A percentile compares a stretch with the other conserved stretches of the same genome.
phyloP scores from a whole-genome alignment of 2,329 filamentous ascomycete species.

The Madurella fahalii region DNA sequence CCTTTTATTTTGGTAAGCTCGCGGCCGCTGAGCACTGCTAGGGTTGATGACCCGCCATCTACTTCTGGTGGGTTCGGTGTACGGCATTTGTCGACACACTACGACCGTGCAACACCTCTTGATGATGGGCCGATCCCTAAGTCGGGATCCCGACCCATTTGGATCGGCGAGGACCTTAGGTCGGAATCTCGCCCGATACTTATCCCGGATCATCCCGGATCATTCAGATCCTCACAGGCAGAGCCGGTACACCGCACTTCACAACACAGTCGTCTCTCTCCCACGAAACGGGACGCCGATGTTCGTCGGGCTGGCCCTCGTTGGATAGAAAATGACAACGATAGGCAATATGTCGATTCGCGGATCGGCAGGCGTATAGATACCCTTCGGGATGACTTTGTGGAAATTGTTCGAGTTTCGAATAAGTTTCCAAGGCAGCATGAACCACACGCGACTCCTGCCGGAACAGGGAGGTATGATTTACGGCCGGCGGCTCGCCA shows the following conservation, averaged over 20 bases:
- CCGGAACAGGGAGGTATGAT: constrained; percentile 4
- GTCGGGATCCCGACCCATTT: constrained; percentile 17
- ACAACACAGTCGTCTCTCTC: constrained; percentile 3
- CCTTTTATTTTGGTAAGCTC: constrained; percentile 10
- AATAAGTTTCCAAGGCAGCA: constrained; percentile 26
- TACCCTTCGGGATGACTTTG: constrained; percentile 11
- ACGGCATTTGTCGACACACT: constrained; percentile 2
- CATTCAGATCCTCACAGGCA: constrained; percentile 1
- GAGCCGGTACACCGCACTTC: background rate
- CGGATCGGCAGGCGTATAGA: constrained; percentile 12
- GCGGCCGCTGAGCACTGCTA: constrained; percentile 2
- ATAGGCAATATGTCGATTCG: constrained; percentile 1
- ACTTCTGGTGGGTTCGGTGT: background rate
- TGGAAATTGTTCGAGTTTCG: constrained; percentile 23
- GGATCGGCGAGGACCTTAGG: constrained; percentile 21
- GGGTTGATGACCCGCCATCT: background rate
- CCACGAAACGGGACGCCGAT: background rate
- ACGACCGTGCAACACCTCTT: constrained; percentile 1
- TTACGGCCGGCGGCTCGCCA: background rate
- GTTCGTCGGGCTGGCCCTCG: background rate
- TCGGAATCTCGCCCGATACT: constrained; percentile 18
- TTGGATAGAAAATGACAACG: constrained; percentile 7
- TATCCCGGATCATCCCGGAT: constrained; percentile 10
- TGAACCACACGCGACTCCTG: constrained; percentile 12
- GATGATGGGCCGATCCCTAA: constrained; percentile 10